Evolutionary conservation across 202 grass and related monocot species (phyloP).

Genomic region (Setaria viridis): DNA sequence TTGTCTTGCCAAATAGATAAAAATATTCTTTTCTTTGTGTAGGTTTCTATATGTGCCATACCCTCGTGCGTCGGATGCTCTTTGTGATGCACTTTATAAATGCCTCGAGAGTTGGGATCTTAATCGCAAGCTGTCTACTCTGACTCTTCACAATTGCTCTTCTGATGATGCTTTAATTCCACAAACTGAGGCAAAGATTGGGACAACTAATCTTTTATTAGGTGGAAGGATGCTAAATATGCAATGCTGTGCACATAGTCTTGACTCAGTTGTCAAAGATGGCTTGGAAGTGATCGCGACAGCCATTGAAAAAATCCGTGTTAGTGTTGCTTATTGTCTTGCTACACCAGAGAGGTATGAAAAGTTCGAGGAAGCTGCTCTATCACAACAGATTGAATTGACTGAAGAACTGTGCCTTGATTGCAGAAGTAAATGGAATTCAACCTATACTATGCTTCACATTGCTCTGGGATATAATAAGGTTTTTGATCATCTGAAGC

Average conservation of each 20-base stretch:
- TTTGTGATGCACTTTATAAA: neutral
- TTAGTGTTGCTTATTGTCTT: neutral
- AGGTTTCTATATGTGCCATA: neutral
- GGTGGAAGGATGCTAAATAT: neutral
- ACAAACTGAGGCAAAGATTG: neutral
- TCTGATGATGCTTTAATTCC: neutral
- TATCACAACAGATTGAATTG: neutral
- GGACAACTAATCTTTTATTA: neutral
- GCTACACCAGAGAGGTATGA: neutral
- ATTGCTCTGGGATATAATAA: neutral
- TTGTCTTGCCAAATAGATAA: neutral
- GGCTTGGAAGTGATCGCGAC: neutral
- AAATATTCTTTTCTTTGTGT: neutral
- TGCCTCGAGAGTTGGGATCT: neutral
- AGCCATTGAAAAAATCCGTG: neutral
- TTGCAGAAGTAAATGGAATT: neutral
- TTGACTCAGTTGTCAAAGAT: neutral
- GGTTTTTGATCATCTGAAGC: neutral
- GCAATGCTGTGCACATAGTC: neutral
- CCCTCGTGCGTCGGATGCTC: neutral
- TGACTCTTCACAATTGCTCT: neutral
- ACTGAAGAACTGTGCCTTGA: neutral
- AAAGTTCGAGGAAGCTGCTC: neutral
- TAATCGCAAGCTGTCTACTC: neutral
- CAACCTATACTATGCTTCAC: neutral